Percentiles rank a stretch among this genome's conserved stretches.
phyloP scores from a whole-genome alignment of 2,329 filamentous ascomycete species.

The Fusarium nurragi region DNA sequence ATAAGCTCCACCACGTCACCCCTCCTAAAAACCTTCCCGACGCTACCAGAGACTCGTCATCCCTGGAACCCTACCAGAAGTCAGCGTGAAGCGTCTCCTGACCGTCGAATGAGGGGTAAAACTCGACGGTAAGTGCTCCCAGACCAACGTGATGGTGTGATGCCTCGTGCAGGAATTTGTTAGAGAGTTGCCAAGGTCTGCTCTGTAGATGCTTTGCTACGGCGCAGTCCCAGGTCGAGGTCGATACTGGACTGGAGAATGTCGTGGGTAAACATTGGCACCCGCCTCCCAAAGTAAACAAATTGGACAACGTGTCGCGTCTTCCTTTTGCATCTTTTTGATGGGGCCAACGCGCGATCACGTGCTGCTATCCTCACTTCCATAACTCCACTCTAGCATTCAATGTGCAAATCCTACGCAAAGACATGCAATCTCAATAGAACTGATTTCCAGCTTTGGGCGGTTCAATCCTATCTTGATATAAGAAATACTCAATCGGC shows the following conservation, averaged over 20 bases:
- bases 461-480: not conserved
- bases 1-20: constrained; percentile 43
- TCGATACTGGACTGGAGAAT: not conserved
- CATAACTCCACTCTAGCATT: not conserved
- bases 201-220: constrained; percentile 7
- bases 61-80: constrained; percentile 18
- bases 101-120: constrained; percentile 43
- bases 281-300: constrained; percentile 42
- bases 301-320: constrained; percentile 37
- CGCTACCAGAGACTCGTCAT: constrained; percentile 20
- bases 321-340: constrained; percentile 1
- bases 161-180: constrained; percentile 43
- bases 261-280: constrained; percentile 36
- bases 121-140: constrained; percentile 21
- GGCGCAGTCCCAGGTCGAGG: constrained; percentile 21
- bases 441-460: not conserved
- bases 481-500: not conserved
- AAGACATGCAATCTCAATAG: not conserved
- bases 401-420: not conserved
- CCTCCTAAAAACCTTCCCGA: constrained; percentile 23
- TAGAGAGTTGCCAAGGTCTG: constrained; percentile 40
- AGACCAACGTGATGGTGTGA: constrained; percentile 36
- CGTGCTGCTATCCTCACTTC: constrained; percentile 17
- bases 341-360: constrained; percentile 33
- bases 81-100: constrained; percentile 38